Percentiles rank a stretch among this genome's conserved stretches.
Evolutionary conservation across 495 filamentous ascomycete species (phyloP).

Genomic region (Hamigera avellanea): DNA sequence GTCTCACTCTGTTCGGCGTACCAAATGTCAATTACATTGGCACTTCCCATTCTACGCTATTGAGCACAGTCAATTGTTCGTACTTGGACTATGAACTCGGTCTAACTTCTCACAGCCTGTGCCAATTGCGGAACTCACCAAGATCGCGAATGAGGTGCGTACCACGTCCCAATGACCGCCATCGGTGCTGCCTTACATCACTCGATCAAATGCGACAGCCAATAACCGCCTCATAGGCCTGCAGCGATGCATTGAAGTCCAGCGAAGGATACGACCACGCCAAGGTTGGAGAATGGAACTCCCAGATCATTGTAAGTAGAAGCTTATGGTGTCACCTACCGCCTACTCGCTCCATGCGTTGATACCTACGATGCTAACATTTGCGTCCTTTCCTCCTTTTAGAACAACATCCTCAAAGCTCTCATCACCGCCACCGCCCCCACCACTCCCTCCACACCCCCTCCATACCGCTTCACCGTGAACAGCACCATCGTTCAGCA

Average conservation of each 20-base stretch:
- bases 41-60: neutral
- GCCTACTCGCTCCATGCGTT: neutral
- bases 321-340: neutral
- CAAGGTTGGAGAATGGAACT: slow-evolving; percentile 76
- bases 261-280: slow-evolving; percentile 72
- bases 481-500: slow-evolving; percentile 99
- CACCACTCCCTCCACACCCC: slow-evolving; percentile 27
- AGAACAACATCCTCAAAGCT: slow-evolving; percentile 79
- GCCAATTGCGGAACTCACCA: slow-evolving; percentile 59
- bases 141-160: slow-evolving; percentile 74
- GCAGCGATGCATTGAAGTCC: slow-evolving; percentile 60
- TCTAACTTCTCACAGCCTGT: slow-evolving; percentile 48
- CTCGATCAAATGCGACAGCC: neutral
- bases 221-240: slow-evolving; percentile 46
- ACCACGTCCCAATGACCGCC: slow-evolving; percentile 1
- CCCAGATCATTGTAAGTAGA: slow-evolving; percentile 69
- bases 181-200: neutral
- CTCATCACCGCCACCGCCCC: slow-evolving; percentile 75
- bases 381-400: neutral
- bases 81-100: neutral
- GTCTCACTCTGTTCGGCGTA: neutral
- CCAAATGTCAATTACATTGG: neutral
- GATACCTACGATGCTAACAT: neutral
- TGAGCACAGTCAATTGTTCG: neutral
- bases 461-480: slow-evolving; percentile 77